Evolutionary conservation across 345 rosid species (phyloP).

Genomic region (Hibiscus trionum): DNA sequence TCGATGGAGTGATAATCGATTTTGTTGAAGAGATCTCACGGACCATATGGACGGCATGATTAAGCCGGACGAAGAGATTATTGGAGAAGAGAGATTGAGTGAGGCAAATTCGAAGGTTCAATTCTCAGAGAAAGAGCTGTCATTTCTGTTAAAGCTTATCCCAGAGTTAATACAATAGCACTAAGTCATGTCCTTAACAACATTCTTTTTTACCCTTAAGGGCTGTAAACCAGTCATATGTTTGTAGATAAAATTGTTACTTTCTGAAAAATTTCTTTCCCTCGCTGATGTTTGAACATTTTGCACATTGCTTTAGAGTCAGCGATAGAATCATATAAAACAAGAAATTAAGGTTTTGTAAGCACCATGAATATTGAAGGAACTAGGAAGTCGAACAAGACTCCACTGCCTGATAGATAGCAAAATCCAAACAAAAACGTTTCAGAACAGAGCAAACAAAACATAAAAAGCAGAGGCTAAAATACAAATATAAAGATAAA

Average conservation of each 20-base stretch:
- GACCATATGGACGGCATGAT: constrained; percentile 43
- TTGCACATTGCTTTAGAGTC: not conserved
- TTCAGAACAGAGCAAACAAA: too few relatives aligned
- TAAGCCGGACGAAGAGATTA: constrained; percentile 27
- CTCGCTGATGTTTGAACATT: not conserved
- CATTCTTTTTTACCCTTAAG: not conserved
- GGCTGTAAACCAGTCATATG: not conserved
- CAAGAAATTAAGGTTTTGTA: not conserved
- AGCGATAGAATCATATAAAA: too few relatives aligned
- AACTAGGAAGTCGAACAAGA: too few relatives aligned
- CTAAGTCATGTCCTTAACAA: constrained; percentile 8
- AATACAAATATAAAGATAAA: too few relatives aligned
- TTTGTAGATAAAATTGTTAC: not conserved
- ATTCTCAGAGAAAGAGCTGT: constrained; percentile 69
- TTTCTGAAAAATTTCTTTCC: not conserved
- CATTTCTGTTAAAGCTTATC: constrained; percentile 85
- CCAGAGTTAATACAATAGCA: constrained; percentile 63
- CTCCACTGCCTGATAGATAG: too few relatives aligned
- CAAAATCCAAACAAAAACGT: too few relatives aligned
- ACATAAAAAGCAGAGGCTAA: too few relatives aligned
- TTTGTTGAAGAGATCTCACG: constrained; percentile 69
- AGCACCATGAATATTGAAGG: too few relatives aligned
- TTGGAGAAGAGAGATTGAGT: constrained; percentile 2
- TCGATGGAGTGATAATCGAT: constrained; percentile 87
- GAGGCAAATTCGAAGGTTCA: constrained; percentile 37